Conservation (phyloP, 2,329 filamentous ascomycete genomes). For the Pseudogymnoascus pannorum region DNA sequence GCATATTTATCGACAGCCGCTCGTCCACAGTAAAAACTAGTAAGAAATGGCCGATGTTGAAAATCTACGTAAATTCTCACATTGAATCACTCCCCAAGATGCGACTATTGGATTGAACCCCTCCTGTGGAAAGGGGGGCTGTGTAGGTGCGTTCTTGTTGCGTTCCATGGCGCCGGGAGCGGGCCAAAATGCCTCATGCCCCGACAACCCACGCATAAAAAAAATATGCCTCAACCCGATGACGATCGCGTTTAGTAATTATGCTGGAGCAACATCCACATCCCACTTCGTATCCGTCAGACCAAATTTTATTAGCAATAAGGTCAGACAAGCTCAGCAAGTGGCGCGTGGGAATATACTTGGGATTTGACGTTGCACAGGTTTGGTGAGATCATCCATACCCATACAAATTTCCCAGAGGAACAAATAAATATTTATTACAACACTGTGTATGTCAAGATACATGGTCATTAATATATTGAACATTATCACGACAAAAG, state of each 20-base stretch:
- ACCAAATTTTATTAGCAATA: not conserved
- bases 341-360: not conserved
- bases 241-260: constrained; percentile 4
- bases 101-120: not conserved
- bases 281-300: not conserved
- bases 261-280: not conserved
- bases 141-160: not conserved
- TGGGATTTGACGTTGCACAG: not conserved
- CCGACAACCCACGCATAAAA: not conserved
- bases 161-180: not conserved
- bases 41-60: not conserved
- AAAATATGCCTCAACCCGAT: constrained; percentile 10
- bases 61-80: not conserved
- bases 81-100: not conserved
- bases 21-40: not conserved
- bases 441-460: not conserved
- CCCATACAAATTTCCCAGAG: not conserved
- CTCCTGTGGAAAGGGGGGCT: not conserved
- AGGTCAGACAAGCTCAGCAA: not conserved
- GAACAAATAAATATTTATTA: not conserved
- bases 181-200: constrained; percentile 4
- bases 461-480: not conserved
- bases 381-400: not conserved
- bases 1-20: not conserved
- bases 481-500: not conserved